Conservation (phyloP, 2,329 filamentous ascomycete genomes). For the Aspergillus cejpii region DNA sequence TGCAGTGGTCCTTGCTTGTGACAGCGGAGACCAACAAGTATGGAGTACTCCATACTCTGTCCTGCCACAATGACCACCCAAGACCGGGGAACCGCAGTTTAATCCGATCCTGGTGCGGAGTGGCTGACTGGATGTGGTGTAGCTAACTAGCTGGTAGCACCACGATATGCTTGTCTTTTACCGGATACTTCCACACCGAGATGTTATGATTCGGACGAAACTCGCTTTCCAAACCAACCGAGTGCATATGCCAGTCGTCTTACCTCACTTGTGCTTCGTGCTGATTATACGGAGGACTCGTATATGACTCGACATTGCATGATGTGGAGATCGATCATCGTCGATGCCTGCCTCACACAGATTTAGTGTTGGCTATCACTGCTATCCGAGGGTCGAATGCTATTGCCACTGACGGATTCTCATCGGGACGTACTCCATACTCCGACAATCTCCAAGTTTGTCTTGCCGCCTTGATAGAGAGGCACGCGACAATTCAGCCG, state of each 20-base stretch:
- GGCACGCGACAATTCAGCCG: neutral
- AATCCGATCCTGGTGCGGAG: too few species aligned
- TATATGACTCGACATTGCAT: neutral
- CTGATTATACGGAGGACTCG: neutral
- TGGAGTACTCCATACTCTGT: too few species aligned
- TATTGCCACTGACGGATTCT: neutral
- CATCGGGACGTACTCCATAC: neutral
- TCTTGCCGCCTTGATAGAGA: neutral
- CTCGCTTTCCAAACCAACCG: neutral
- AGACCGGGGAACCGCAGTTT: too few species aligned
- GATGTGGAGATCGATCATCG: neutral
- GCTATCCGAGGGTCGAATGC: neutral
- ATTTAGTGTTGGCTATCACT: neutral
- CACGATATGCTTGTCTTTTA: neutral
- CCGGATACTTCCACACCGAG: neutral
- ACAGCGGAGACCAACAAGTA: too few species aligned
- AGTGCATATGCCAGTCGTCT: neutral
- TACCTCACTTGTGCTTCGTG: neutral
- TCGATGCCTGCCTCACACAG: neutral
- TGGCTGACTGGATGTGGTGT: too few species aligned
- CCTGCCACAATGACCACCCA: too few species aligned
- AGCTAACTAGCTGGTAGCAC: too few species aligned
- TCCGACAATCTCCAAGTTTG: neutral
- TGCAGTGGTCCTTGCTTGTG: too few species aligned
- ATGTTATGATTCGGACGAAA: neutral